A percentile compares a stretch with the other conserved stretches of the same genome.
phyloP scores from a whole-genome alignment of 495 filamentous ascomycete genomes.

The Penicillium coprophilum region DNA sequence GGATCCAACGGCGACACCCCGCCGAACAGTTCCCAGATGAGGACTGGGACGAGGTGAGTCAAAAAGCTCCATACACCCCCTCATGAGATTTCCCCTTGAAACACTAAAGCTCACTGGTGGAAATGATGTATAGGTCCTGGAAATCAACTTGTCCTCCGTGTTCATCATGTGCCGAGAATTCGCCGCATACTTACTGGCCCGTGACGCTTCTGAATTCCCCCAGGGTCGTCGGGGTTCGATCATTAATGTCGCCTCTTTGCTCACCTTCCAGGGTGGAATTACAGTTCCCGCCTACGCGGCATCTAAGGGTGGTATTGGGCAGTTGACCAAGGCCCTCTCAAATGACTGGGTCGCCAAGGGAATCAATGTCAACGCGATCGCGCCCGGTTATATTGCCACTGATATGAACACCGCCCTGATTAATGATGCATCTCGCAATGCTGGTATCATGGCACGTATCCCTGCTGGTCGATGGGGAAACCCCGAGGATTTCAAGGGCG shows the following conservation, averaged over 20 bases:
- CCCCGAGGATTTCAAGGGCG: constrained; percentile 88
- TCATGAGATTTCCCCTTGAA: background rate
- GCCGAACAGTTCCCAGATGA: constrained; percentile 73
- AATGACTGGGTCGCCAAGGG: constrained; percentile 84
- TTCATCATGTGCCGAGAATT: constrained; percentile 83
- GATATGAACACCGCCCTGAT: constrained; percentile 90
- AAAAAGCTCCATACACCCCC: background rate
- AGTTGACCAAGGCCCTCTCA: constrained; percentile 82
- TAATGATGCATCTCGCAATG: constrained; percentile 64
- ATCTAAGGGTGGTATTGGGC: constrained; percentile 80
- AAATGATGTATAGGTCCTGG: constrained; percentile 56
- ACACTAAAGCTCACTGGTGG: constrained; percentile 4
- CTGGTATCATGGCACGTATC: constrained; percentile 76
- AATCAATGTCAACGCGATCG: constrained; percentile 78
- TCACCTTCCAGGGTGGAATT: constrained; percentile 88
- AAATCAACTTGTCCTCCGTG: constrained; percentile 80
- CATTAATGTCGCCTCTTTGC: constrained; percentile 81
- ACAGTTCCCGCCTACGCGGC: constrained; percentile 91
- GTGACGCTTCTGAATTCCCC: constrained; percentile 48
- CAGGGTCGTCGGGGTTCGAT: constrained; percentile 67
- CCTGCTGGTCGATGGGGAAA: constrained; percentile 84
- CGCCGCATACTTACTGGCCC: constrained; percentile 76
- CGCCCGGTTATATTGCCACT: constrained; percentile 81
- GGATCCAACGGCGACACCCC: constrained; percentile 79
- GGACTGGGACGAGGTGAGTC: constrained; percentile 72